A percentile compares a stretch with the other conserved stretches of the same genome.
These are phyloP conservation scores for Fusarium protoensiforme DNA, from an alignment of 2,329 filamentous ascomycete species.

Conservation along the genomic window DNA sequence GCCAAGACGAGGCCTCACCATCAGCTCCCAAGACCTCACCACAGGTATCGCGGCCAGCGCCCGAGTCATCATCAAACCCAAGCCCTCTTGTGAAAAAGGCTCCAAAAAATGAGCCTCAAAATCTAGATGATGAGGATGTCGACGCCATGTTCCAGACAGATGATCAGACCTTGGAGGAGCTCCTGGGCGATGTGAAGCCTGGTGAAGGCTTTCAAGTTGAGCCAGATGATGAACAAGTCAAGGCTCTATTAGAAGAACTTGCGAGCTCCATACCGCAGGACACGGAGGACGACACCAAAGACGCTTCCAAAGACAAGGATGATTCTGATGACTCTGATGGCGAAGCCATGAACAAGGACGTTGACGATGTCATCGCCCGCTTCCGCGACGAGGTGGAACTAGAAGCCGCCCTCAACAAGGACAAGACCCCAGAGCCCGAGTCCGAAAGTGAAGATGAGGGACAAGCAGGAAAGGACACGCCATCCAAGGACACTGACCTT, in stretches of 20 bases:
- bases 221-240: conserved; percentile 48
- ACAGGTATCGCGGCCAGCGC: background rate
- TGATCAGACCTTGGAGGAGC: conserved; percentile 63
- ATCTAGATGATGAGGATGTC: conserved; percentile 48
- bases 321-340: conserved; percentile 61
- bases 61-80: background rate
- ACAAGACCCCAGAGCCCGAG: conserved; percentile 23
- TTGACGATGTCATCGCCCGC: conserved; percentile 57
- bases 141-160: conserved; percentile 58
- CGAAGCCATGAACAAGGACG: conserved; percentile 58
- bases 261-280: conserved; percentile 48
- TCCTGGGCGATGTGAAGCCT: conserved; percentile 57
- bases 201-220: conserved; percentile 43
- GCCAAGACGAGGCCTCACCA: conserved; percentile 47
- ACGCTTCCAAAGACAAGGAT: background rate
- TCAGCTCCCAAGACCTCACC: conserved; percentile 18
- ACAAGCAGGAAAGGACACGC: conserved; percentile 33
- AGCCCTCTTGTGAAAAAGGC: conserved; percentile 1
- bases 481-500: conserved; percentile 40
- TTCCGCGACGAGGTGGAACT: conserved; percentile 59
- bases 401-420: conserved; percentile 37
- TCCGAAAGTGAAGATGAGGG: conserved; percentile 13
- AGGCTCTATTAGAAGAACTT: conserved; percentile 51
- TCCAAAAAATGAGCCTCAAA: background rate
- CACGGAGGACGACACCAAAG: background rate